Evolutionary conservation across 176 grass and related monocot species (phyloP), one percentile per base, ranked within the genome.

Genomic region (Cenchrus fungigraminus): DNA sequence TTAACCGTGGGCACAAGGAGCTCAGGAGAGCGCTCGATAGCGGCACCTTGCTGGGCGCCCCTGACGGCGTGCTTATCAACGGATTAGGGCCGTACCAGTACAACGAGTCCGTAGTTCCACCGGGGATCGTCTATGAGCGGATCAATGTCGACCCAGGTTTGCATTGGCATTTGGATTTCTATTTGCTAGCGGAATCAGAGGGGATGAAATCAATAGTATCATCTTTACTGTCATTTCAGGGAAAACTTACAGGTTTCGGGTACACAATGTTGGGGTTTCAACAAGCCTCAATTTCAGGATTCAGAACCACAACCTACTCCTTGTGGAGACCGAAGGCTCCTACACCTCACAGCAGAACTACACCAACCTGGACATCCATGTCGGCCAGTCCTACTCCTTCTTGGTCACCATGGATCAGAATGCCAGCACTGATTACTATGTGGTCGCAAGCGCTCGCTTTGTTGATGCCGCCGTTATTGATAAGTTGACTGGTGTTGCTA

Each of bases 291-390:
- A 95, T 83, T 98, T 98, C 77, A 88, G 96, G 80, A 98, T 98
- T 42, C 93, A 98, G 66, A 90, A 87, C 56, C 93, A 98, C 40
- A 98, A 84, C 25, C 61, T 98, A 14, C 89, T 94, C 16, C 87
- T 98, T 9, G 96, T 95, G 5, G 96, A 98, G 80, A 91, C 93
- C 1, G 96, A 98, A 62, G 96, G 96, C 61, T 98, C 96, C 45
- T 98, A 98, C 87, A 98, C 96, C 13, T 89, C 87, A 12, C 93
- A 95, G 89, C 93, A 93, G 76, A 98, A 95, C 86, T 98, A 95
- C 79, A 92, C 83, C 79, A 94, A 92, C 87, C 82, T 98, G 96
- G 96, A 98, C 79, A 92, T 98, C 77, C 96, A 98, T 85, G 96
- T 98, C 2, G 91, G 93, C 12, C 93, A 98, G 59, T 98, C 91